These are phyloP conservation scores for Anthracocystis panici-leucophaei DNA, from an alignment of 1,284 basidiomycete species.

Conservation along the genomic window DNA sequence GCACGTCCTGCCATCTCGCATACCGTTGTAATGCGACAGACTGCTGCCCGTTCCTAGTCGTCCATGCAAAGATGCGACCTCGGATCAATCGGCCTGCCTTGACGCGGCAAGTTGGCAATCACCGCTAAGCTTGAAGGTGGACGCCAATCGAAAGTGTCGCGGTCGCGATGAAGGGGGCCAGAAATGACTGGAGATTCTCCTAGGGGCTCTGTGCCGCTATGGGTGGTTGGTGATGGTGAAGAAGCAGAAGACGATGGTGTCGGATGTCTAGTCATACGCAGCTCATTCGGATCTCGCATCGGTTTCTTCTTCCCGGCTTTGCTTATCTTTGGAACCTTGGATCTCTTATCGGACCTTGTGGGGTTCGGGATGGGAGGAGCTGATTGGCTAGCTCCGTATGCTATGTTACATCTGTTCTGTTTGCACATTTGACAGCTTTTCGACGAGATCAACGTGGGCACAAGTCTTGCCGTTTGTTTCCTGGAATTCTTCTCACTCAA, in stretches of 20 bases:
- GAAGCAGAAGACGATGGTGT: not conserved
- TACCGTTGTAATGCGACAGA: not conserved
- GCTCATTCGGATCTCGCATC: not conserved
- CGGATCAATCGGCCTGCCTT: too few species aligned
- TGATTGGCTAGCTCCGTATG: not conserved
- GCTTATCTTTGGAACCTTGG: constrained; percentile 3
- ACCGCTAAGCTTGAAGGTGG: too few species aligned
- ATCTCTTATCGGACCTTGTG: constrained; percentile 13
- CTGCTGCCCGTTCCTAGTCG: too few species aligned
- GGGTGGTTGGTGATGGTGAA: not conserved
- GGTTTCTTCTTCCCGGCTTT: constrained; percentile 3
- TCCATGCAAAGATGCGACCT: too few species aligned
- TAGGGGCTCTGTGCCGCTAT: not conserved
- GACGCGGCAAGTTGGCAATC: too few species aligned
- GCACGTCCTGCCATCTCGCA: constrained; percentile 19
- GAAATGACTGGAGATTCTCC: not conserved
- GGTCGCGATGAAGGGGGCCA: not conserved
- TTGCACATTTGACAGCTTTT: not conserved
- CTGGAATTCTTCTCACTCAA: too few species aligned
- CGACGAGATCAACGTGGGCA: not conserved
- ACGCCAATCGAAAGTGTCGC: not conserved
- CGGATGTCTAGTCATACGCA: not conserved
- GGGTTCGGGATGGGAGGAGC: not conserved
- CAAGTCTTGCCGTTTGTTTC: too few species aligned
- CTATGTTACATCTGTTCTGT: not conserved